phyloP scores from a whole-genome alignment of 305 asterid genomes.

The Fraxinus platypoda region DNA sequence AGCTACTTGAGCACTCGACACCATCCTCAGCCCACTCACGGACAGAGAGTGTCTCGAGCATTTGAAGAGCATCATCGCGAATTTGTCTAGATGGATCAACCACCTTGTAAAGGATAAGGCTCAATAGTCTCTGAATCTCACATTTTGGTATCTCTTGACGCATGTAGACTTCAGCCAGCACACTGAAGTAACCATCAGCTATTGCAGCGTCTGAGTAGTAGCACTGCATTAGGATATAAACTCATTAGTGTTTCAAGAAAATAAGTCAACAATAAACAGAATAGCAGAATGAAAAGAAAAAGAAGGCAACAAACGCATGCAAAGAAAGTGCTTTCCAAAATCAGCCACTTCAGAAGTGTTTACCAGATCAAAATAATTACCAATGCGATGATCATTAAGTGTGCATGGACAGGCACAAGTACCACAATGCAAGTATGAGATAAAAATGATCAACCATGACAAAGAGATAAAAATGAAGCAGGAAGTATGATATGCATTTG shows the following conservation, averaged over 20 bases:
- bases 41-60: constrained; percentile 96
- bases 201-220: constrained; percentile 96
- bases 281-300: constrained; percentile 2
- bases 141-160: constrained; percentile 99
- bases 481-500: constrained; percentile 4
- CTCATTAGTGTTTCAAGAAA: constrained; percentile 21
- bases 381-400: neutral
- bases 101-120: constrained; percentile 97
- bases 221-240: constrained; percentile 54
- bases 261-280: constrained; percentile 10
- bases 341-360: constrained; percentile 20
- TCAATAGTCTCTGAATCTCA: constrained; percentile 93
- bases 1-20: constrained; percentile 77
- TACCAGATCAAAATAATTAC: neutral
- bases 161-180: constrained; percentile 99
- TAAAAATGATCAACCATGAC: constrained; percentile 10
- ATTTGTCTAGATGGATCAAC: constrained; percentile 99
- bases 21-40: constrained; percentile 99
- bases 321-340: neutral
- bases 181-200: constrained; percentile 99
- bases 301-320: constrained; percentile 7
- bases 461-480: neutral
- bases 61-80: constrained; percentile 99
- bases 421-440: constrained; percentile 12
- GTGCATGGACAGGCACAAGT: constrained; percentile 21